Percentiles rank a stretch among this genome's conserved stretches.
Evolutionary conservation across 2,329 filamentous ascomycete species (phyloP).

Genomic region (Anisogramma anomala): DNA sequence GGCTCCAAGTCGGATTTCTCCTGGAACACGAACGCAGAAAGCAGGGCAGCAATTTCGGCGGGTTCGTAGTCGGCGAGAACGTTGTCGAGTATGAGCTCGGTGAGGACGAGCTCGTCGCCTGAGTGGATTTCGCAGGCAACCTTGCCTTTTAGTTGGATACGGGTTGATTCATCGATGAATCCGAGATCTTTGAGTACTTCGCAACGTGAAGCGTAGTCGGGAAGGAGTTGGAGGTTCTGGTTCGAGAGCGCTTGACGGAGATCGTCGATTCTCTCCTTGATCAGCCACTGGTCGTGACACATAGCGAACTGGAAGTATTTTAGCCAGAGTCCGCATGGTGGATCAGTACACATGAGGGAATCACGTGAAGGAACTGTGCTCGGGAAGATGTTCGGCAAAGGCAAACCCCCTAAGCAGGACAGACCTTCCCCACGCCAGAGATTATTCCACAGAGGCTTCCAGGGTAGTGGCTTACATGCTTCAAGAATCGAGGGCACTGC

Average conservation of each 20-base stretch:
- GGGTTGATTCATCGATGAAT: constrained; percentile 77
- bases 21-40: constrained; percentile 94
- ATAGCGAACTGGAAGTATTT: constrained; percentile 67
- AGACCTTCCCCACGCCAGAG: no score
- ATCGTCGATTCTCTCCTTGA: constrained; percentile 84
- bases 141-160: constrained; percentile 94
- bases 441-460: no score
- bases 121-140: constrained; percentile 98
- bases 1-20: constrained; percentile 83
- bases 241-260: constrained; percentile 85
- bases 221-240: constrained; percentile 88
- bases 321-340: not conserved
- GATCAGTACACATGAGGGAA: not conserved
- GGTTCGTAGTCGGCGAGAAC: constrained; percentile 91
- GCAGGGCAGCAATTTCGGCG: constrained; percentile 86
- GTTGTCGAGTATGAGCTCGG: constrained; percentile 92
- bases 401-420: no score
- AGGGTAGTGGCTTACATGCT: constrained; percentile 58
- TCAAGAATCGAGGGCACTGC: constrained; percentile 66
- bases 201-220: constrained; percentile 93
- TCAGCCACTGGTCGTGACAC: constrained; percentile 93
- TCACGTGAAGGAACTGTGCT: no score
- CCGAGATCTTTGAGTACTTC: constrained; percentile 81
- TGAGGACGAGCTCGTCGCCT: constrained; percentile 89
- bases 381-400: no score